phyloP scores from a whole-genome alignment of 495 filamentous ascomycete genomes.

The Choiromyces venosus region DNA sequence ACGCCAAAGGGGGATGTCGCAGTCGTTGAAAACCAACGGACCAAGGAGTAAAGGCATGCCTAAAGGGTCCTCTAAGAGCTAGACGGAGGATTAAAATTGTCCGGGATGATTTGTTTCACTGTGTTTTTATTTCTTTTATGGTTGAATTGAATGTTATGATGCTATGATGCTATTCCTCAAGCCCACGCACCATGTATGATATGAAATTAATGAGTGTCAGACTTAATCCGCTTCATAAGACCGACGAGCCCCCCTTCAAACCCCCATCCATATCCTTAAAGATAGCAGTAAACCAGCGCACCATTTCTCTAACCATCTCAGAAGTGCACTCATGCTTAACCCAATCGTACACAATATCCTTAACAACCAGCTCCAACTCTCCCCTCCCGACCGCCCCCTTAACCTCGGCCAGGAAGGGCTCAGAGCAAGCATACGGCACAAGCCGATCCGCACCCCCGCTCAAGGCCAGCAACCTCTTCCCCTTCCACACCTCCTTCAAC shows the following conservation, averaged over 20 bases:
- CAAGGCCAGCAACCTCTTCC: conserved; percentile 73
- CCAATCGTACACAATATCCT: conserved; percentile 66
- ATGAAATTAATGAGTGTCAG: not conserved
- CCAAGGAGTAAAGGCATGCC: not conserved
- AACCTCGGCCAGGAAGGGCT: conserved; percentile 66
- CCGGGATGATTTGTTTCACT: not conserved
- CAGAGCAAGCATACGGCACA: conserved; percentile 67
- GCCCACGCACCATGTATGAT: not conserved
- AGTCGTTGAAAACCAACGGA: not conserved
- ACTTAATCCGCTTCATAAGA: conserved; percentile 10
- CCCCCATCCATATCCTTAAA: conserved; percentile 40
- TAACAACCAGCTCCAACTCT: conserved; percentile 60
- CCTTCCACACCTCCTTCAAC: conserved; percentile 51
- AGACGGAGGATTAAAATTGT: not conserved
- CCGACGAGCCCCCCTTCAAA: conserved; percentile 5
- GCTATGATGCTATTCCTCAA: not conserved
- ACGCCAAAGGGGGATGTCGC: conserved; percentile 10
- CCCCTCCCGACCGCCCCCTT: conserved; percentile 53
- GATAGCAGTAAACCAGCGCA: conserved; percentile 58
- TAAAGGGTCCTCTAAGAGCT: not conserved
- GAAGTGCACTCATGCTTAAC: conserved; percentile 67
- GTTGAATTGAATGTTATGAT: conserved; percentile 7
- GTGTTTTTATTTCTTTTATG: not conserved
- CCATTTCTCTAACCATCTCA: conserved; percentile 67
- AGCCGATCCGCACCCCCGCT: conserved; percentile 74